Base-by-base conservation (phyloP, 2,329 filamentous ascomycete genomes). In the Orbilia brochopaga region DNA sequence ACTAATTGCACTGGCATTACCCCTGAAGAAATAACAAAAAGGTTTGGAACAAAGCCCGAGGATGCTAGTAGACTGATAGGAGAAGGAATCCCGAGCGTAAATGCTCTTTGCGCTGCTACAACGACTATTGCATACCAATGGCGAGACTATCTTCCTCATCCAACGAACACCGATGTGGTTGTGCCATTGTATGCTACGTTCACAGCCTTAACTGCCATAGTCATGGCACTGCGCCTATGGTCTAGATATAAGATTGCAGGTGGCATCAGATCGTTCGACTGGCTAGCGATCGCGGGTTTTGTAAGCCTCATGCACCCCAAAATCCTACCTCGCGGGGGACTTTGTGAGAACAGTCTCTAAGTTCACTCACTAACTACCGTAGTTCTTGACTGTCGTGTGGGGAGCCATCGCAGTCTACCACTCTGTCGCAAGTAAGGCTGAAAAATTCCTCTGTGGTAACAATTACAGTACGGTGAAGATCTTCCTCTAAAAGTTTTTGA, bases 191-290 rank as follows among this genome's bases (percentile, higher is more conserved):
- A 40, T 50, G 54, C 51, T 7, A 11, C 60, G 1, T 67, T 73
- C 23, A 73, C 69, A 6, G 21, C 58, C 2, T 13, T 73, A 6
- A 73, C 69, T 4, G 54, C 62, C 21, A 35, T 73, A 17, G 37
- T 73, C 4, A 65, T 73, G 46, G 52, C 44, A 6, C n/a, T 73
- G 10, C 54, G 69, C n/a, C 24, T 73, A 7, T 73, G 63, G 62
- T 73, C 69, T 17, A 66, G 69, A 35, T 44, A 73, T 46, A 73
- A 66, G 23, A 54, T 73, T 2, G 55, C 69, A 15, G 55, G 55
- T 13, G 62, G 62, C n/a, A 67, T 73, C 7, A 55, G 62, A 27
- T 30, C 56, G 4, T 73, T 73, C 35, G 69, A 73, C 46, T 73
- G 63, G 62, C 10, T 67, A 1, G 63, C 63, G 2, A 17, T 73